Evolutionary conservation across 164 flowering plant species (phyloP).

Genomic region (grape (Vitis vinifera)): ASM3070453v1 NC_081806.1:19208501-19209000

Average conservation of each 20-base stretch:
- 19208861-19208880: neutral
- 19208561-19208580: too few species aligned
- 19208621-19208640: too few species aligned
- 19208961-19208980: slow-evolving; percentile 98
- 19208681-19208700: too few species aligned
- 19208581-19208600: too few species aligned
- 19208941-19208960: slow-evolving; percentile 92
- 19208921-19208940: slow-evolving; percentile 97
- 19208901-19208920: slow-evolving; percentile 89
- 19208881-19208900: slow-evolving; percentile 51
- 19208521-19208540: too few species aligned
- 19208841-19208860: neutral
- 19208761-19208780: neutral
- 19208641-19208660: too few species aligned
- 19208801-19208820: neutral
- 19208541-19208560: too few species aligned
- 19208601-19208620: too few species aligned
- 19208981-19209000: slow-evolving; percentile 93
- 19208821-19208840: neutral
- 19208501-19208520: too few species aligned
- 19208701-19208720: too few species aligned
- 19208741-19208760: neutral
- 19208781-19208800: neutral
- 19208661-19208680: too few species aligned
- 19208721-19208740: too few species aligned